Base-by-base conservation (phyloP, 2,329 filamentous ascomycete species). In the Scedosporium dehoogii region DNA sequence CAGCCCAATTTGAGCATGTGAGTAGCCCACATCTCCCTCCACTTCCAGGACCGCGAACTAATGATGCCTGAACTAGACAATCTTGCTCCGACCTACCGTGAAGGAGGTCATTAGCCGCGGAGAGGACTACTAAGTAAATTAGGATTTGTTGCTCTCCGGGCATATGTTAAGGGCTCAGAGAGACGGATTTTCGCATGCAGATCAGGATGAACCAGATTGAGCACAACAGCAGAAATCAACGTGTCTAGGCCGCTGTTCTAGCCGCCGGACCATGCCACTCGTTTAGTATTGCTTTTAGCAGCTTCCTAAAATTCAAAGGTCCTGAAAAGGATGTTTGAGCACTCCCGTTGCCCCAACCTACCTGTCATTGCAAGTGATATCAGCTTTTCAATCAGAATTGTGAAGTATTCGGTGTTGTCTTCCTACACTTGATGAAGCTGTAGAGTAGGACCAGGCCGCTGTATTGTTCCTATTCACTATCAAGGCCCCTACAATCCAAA, bases 1-100 rank as follows among this genome's bases (percentile, higher is more conserved):
- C 92, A 27, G 93, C 92, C 66, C 92, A 97, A 73, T 96, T 86
- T 72, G 92, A 97, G 80, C 92, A 97, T 78, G 92, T 96, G 78
- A 83, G 89, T 3, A 21, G 6, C 29, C 58, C 57, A 21, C 12
- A 23, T 1, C 6, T 7, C 7, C 10, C 1, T 12, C 1, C 33
- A 12, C 33, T 38, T 12, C 18, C 1, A 29, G 66, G 59, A 27
- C 60, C 42, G 18, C n/a, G n/a, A n/a, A 61, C 59, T 63, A 56
- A 66, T 68, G 61, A 65, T 63, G 29, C 42, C 59, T 59, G 21
- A 16, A 27, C 38, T 65, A 91, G 87, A 90, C 89, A 41, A 89
- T 92, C 68, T 74, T 93, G 67, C 84, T 93, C 65, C 82, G 89
- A 69, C 89, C 89, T 61, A 92, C 81, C 64, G 88, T 92, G 62